Percentiles rank a stretch among this genome's conserved stretches.
Conservation (phyloP, 768 basidiomycete species). For the Cystofilobasidium bisporidii region DNA sequence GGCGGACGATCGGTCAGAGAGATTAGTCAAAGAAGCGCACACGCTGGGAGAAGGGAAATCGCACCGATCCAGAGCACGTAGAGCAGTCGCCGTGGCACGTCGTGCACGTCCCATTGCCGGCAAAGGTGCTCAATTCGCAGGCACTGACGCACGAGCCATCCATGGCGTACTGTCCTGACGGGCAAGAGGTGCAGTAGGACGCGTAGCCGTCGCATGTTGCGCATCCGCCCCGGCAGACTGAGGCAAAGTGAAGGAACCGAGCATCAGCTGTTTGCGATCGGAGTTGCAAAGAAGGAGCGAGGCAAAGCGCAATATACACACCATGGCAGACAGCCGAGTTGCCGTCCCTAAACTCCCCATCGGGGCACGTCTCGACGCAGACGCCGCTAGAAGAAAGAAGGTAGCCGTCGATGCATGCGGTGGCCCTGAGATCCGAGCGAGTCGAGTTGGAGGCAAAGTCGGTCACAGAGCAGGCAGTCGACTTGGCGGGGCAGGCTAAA, state of each 20-base stretch:
- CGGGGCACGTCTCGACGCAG: slow-evolving; percentile 62
- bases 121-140: slow-evolving; percentile 56
- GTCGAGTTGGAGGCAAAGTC: slow-evolving; percentile 55
- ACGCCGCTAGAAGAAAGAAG: slow-evolving; percentile 55
- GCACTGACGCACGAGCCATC: slow-evolving; percentile 59
- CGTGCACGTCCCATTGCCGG: slow-evolving; percentile 51
- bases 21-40: too few relatives aligned
- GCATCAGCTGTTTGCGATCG: background rate
- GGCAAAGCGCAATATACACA: slow-evolving; percentile 41
- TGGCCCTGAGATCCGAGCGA: slow-evolving; percentile 58
- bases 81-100: slow-evolving; percentile 79
- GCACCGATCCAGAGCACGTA: slow-evolving; percentile 58
- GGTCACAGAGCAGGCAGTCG: slow-evolving; percentile 64
- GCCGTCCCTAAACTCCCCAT: slow-evolving; percentile 61
- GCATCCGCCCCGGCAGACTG: slow-evolving; percentile 66
- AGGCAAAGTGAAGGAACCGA: slow-evolving; percentile 22
- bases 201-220: slow-evolving; percentile 59
- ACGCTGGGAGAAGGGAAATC: background rate
- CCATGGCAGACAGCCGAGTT: slow-evolving; percentile 63
- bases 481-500: slow-evolving; percentile 70
- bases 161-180: slow-evolving; percentile 55
- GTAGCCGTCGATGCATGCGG: slow-evolving; percentile 65
- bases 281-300: background rate
- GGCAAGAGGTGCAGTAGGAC: slow-evolving; percentile 64
- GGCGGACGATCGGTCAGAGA: too few relatives aligned